These are phyloP conservation scores for Penicillium fimorum DNA, from an alignment of 495 filamentous ascomycete genomes.

Conservation along the genomic window DNA sequence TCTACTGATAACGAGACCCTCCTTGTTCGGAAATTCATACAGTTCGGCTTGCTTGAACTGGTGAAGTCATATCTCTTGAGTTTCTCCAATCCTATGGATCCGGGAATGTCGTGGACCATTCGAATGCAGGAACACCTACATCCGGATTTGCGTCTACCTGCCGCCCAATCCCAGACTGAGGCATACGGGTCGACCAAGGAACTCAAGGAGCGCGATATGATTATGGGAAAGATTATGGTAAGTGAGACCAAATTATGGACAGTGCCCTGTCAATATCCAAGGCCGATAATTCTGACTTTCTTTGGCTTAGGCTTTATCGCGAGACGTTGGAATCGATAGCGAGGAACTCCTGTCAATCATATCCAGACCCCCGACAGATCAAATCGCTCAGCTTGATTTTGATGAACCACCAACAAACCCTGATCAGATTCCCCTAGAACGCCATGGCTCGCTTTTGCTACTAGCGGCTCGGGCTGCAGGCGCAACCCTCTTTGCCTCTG, in stretches of 20 bases:
- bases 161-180: constrained; percentile 54
- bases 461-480: constrained; percentile 51
- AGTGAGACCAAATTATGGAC: constrained; percentile 24
- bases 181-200: constrained; percentile 61
- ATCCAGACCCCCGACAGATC: constrained; percentile 26
- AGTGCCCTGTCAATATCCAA: not conserved
- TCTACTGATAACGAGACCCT: constrained; percentile 52
- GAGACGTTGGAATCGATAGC: constrained; percentile 62
- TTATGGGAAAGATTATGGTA: constrained; percentile 76
- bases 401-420: constrained; percentile 46
- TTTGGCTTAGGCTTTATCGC: constrained; percentile 60
- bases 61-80: constrained; percentile 73
- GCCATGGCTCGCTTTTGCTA: constrained; percentile 65
- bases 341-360: constrained; percentile 51
- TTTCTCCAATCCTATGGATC: constrained; percentile 54
- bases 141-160: constrained; percentile 43
- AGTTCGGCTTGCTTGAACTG: constrained; percentile 83
- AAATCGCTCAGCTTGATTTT: constrained; percentile 42
- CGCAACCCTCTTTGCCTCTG: constrained; percentile 33
- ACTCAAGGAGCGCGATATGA: constrained; percentile 62
- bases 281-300: not conserved
- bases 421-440: constrained; percentile 71
- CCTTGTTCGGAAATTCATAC: constrained; percentile 68
- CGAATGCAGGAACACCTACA: constrained; percentile 70
- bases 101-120: constrained; percentile 72